A percentile compares a stretch with the other conserved stretches of the same genome.
Conservation (phyloP, 1,284 basidiomycete species). For the Exobasidium rhododendri region DNA sequence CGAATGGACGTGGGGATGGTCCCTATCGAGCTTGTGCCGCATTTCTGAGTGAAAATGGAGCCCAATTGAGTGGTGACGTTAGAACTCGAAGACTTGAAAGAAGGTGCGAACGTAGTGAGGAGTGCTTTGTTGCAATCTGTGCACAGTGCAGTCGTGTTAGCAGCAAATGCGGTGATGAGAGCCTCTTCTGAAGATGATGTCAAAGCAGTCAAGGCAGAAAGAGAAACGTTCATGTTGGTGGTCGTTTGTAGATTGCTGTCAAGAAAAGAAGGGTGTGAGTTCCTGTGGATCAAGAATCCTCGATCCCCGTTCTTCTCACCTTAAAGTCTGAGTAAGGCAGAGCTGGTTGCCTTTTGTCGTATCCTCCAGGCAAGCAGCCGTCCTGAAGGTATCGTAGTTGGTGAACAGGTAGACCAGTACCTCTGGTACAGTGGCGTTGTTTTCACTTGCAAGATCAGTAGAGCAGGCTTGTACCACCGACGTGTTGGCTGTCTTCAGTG, state of each 20-base stretch:
- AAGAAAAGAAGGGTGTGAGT: not conserved
- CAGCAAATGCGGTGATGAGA: not conserved
- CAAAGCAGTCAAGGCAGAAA: not conserved
- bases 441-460: not conserved
- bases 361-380: not conserved
- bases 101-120: not conserved
- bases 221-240: not conserved
- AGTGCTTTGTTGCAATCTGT: slow-evolving; percentile 8
- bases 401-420: not conserved
- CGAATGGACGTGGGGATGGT: not conserved
- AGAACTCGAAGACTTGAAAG: not conserved
- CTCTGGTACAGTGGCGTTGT: not conserved
- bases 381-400: not conserved
- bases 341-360: not conserved
- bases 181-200: not conserved
- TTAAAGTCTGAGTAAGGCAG: slow-evolving; percentile 3
- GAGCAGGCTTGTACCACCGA: not conserved
- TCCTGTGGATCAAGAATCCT: too few species aligned
- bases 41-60: not conserved
- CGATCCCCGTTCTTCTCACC: too few species aligned
- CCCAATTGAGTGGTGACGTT: not conserved
- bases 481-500: not conserved
- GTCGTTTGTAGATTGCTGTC: not conserved
- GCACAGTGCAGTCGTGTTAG: not conserved
- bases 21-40: not conserved